Evolutionary conservation across 129 eudicot species (phyloP).

Genomic region (Flaveria linearis): DNA sequence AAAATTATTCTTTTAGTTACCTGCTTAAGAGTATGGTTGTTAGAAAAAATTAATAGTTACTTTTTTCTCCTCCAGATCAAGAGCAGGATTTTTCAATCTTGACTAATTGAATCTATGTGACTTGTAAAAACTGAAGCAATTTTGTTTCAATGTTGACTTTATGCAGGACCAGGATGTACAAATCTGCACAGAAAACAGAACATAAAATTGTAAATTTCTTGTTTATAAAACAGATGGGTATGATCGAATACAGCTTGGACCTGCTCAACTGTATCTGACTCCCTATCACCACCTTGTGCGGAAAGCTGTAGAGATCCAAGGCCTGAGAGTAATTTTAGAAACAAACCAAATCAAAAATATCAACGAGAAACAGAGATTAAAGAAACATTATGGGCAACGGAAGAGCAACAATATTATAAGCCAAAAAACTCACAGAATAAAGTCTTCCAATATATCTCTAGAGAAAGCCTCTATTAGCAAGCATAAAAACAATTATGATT

Average conservation of each 20-base stretch:
- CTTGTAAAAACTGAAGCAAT: too few relatives aligned
- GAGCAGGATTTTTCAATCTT: too few relatives aligned
- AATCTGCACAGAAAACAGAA: slow-evolving; percentile 48
- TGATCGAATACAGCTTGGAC: slow-evolving; percentile 33
- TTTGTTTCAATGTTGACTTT: too few relatives aligned
- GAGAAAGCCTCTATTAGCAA: slow-evolving; percentile 81
- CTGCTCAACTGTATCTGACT: slow-evolving; percentile 88
- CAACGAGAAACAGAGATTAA: too few relatives aligned
- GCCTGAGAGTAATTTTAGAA: slow-evolving; percentile 1
- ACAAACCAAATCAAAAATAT: background rate
- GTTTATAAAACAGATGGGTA: background rate
- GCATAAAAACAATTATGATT: slow-evolving; percentile 15
- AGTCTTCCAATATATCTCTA: slow-evolving; percentile 79
- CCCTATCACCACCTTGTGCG: slow-evolving; percentile 79
- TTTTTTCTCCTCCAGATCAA: too few relatives aligned
- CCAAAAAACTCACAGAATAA: background rate
- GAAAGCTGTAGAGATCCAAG: slow-evolving; percentile 45
- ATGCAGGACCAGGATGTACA: slow-evolving; percentile 77
- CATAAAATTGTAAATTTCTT: slow-evolving; percentile 12
- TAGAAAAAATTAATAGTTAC: too few relatives aligned
- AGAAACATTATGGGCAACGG: too few relatives aligned
- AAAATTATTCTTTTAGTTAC: too few relatives aligned
- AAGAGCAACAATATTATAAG: too few relatives aligned
- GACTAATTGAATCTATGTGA: too few relatives aligned
- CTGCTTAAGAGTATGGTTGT: too few relatives aligned